phyloP scores from a whole-genome alignment of 805 yeast species.

The Millerozyma miso region DNA sequence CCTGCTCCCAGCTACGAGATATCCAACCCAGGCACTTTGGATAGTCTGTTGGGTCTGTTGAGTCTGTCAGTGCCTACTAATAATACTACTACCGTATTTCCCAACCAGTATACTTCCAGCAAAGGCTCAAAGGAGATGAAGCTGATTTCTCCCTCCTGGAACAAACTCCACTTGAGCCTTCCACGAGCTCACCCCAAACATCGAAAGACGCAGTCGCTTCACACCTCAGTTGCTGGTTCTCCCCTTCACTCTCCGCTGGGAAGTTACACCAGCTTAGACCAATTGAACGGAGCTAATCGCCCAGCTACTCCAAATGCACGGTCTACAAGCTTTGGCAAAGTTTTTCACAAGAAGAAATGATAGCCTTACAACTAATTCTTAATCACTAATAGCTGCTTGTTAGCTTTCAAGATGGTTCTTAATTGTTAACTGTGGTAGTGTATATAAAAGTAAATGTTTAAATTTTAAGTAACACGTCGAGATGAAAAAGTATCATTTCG shows the following conservation, averaged over 20 bases:
- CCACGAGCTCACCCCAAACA: neutral
- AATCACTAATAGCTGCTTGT: neutral
- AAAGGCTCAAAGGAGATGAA: neutral
- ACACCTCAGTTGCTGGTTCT: neutral
- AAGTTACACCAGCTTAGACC: neutral
- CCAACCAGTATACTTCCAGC: neutral
- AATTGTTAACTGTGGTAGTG: neutral
- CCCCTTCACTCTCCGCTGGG: neutral
- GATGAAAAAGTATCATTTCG: neutral
- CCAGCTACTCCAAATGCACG: neutral
- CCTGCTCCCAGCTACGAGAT: constrained; percentile 17
- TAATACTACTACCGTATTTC: neutral
- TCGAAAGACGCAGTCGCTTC: neutral
- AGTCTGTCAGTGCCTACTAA: neutral
- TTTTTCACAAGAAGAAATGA: constrained; percentile 2
- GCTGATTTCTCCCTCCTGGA: neutral
- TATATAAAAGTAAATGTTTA: too few relatives aligned
- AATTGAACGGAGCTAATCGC: neutral
- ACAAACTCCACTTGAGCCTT: neutral
- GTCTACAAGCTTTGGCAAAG: neutral
- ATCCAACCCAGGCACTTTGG: neutral
- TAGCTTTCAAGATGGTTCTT: neutral
- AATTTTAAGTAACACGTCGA: neutral
- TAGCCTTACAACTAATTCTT: neutral
- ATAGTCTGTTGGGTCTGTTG: neutral